phyloP scores from a whole-genome alignment of 306 rosid species.

The Cyclanthera cordifolia region DNA sequence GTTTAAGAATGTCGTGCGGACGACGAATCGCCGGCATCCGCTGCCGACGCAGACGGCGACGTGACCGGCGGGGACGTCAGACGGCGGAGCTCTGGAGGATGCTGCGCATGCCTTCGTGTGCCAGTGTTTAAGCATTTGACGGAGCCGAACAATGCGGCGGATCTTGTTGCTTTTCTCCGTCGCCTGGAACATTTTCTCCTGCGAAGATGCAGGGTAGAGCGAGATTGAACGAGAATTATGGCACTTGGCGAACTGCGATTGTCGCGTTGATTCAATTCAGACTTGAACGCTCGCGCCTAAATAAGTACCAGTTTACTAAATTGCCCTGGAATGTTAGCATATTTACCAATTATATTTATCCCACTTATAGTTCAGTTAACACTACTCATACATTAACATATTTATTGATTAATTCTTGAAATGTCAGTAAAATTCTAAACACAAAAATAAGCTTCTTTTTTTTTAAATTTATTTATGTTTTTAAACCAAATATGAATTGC shows the following conservation, averaged over 20 bases:
- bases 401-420: no score
- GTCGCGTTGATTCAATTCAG: no score
- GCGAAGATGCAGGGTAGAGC: neutral
- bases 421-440: no score
- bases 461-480: no score
- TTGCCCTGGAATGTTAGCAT: neutral
- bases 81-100: slow-evolving; percentile 17
- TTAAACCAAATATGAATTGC: no score
- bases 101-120: slow-evolving; percentile 35
- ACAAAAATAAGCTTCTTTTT: no score
- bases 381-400: no score
- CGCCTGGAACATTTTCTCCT: slow-evolving; percentile 26
- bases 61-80: slow-evolving; percentile 80
- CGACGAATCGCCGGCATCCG: slow-evolving; percentile 45
- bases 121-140: slow-evolving; percentile 82
- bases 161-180: slow-evolving; percentile 45
- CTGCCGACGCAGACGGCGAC: slow-evolving; percentile 74
- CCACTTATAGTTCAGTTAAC: no score
- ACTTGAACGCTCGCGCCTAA: neutral
- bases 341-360: neutral
- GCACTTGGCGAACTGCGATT: neutral
- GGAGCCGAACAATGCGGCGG: slow-evolving; percentile 69
- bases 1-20: slow-evolving; percentile 60
- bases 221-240: neutral
- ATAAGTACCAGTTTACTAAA: neutral